These are phyloP conservation scores for Echinochloa phyllopogon DNA, from an alignment of 176 grass and related monocot genomes.

Conservation along the genomic window DNA sequence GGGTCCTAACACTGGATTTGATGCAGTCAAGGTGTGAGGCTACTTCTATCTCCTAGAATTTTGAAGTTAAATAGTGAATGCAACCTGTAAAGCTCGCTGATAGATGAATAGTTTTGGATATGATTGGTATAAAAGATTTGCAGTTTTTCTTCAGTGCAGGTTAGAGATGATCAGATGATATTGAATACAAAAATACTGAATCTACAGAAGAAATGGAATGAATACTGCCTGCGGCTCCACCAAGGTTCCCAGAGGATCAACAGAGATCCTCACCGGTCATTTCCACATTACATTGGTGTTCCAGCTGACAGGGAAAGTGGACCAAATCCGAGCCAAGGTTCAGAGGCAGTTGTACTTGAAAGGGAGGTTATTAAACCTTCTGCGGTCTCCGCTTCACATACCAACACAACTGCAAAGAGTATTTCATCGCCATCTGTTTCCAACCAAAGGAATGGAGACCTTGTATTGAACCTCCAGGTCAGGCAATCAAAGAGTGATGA, in stretches of 20 bases:
- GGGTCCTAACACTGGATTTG: constrained; percentile 57
- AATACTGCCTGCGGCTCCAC: constrained; percentile 62
- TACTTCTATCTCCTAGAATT: constrained; percentile 36
- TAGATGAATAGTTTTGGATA: constrained; percentile 28
- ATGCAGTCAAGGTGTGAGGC: constrained; percentile 74
- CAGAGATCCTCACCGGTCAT: constrained; percentile 45
- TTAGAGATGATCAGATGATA: constrained; percentile 70
- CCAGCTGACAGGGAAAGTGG: constrained; percentile 39
- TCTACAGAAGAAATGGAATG: constrained; percentile 83
- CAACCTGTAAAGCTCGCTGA: neutral
- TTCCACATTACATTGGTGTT: constrained; percentile 45
- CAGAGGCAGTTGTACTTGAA: constrained; percentile 23
- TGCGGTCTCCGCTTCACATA: constrained; percentile 31
- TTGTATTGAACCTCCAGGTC: constrained; percentile 57
- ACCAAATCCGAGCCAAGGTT: constrained; percentile 45
- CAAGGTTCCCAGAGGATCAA: constrained; percentile 49
- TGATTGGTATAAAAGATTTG: constrained; percentile 62
- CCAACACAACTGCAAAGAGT: constrained; percentile 42
- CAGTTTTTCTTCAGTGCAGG: constrained; percentile 84
- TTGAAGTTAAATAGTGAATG: constrained; percentile 4
- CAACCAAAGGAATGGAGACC: constrained; percentile 62
- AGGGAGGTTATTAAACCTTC: constrained; percentile 49
- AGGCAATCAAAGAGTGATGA: constrained; percentile 69
- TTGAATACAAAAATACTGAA: constrained; percentile 71
- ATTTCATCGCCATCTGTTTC: constrained; percentile 60